Conservation (phyloP, 257 asterid genomes). For the Lithospermum erythrorhizon region DNA sequence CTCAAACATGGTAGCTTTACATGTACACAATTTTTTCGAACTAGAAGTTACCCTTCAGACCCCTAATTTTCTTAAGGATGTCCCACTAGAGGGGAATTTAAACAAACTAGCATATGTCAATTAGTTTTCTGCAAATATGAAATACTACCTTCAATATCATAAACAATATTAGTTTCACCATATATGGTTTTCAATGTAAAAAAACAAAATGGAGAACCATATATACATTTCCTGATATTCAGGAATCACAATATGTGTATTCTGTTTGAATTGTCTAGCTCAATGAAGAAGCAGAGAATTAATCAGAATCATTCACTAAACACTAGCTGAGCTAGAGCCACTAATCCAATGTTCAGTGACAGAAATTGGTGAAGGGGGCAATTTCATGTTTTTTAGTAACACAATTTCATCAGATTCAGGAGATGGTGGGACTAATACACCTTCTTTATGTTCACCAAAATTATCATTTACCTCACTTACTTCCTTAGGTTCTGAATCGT, state of each 20-base stretch:
- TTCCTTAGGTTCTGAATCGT: neutral
- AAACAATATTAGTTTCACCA: no score
- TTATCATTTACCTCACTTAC: neutral
- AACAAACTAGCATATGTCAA: no score
- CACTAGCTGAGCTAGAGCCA: conserved; percentile 19
- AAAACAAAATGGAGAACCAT: neutral
- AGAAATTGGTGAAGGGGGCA: conserved; percentile 17
- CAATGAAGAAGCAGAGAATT: neutral
- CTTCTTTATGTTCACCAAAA: neutral
- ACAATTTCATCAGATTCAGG: conserved; percentile 24
- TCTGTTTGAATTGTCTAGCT: neutral
- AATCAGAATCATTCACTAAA: neutral
- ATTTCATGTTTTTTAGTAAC: conserved; percentile 14
- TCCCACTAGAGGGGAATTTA: no score
- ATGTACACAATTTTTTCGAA: no score
- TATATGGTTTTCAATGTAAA: no score
- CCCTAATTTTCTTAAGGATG: no score
- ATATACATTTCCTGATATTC: neutral
- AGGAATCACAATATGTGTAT: neutral
- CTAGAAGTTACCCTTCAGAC: no score
- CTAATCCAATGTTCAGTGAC: conserved; percentile 20
- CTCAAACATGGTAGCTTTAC: no score
- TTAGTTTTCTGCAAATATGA: no score
- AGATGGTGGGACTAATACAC: conserved; percentile 13
- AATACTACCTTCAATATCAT: no score